phyloP scores from a whole-genome alignment of 345 rosid species.

The Lepidium sativum region DNA sequence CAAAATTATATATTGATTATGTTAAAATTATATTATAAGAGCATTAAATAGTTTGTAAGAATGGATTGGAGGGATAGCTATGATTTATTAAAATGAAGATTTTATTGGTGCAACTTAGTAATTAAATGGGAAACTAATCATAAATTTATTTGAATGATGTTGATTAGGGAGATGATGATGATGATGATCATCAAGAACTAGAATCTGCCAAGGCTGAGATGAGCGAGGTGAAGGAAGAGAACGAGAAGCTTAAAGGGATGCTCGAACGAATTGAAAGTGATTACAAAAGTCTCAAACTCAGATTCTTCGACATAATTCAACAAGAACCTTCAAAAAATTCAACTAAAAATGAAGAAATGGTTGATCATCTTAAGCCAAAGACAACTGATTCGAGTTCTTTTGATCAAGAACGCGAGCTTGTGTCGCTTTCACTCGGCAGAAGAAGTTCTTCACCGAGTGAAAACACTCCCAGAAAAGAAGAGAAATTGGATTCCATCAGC shows the following conservation, averaged over 20 bases:
- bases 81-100: not conserved
- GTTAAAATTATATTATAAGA: not conserved
- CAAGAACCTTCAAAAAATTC: conserved; percentile 30
- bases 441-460: conserved; percentile 32
- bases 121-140: not conserved
- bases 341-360: conserved; percentile 1
- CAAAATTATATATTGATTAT: not conserved
- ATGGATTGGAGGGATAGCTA: too few relatives aligned
- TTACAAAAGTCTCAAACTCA: conserved; percentile 52
- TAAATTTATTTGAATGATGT: not conserved
- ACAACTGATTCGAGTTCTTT: conserved; percentile 13
- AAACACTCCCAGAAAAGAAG: conserved; percentile 28
- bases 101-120: not conserved
- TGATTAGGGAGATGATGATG: conserved; percentile 27
- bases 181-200: conserved; percentile 36
- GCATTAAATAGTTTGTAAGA: not conserved
- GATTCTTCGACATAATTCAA: conserved; percentile 50
- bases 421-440: conserved; percentile 76
- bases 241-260: conserved; percentile 51
- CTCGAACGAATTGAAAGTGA: conserved; percentile 50
- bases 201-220: conserved; percentile 64
- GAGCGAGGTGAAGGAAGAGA: conserved; percentile 67
- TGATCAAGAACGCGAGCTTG: conserved; percentile 41
- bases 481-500: conserved; percentile 14
- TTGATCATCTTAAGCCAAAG: conserved; percentile 5